Base-by-base conservation (phyloP, 129 eudicot species). In the Sambucus nigra region DNA sequence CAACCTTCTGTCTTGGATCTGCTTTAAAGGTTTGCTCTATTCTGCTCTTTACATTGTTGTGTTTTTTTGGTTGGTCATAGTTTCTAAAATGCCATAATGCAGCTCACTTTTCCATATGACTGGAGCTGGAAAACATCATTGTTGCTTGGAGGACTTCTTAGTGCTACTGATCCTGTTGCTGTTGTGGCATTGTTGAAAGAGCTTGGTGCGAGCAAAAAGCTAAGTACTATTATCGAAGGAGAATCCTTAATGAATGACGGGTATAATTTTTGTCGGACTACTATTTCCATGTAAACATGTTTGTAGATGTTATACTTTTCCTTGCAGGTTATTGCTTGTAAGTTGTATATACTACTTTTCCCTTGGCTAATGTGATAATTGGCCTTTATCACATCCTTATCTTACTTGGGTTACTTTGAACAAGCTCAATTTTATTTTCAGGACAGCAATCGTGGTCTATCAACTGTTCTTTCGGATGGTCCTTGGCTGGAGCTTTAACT, bases 111-210 rank as follows among this genome's bases (percentile, higher is more conserved):
- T 67, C 98, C 98, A 9, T 91, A 91, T 67, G 57, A 76, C 69
- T 91, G 98, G 98, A 79, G 69, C 69, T 91, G 98, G 98, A 81
- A 72, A 63, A 91, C 94, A 23, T 91, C 95, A 27, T 63, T 91
- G 67, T 71, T 91, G 64, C 98, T 91, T 67, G 98, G 98, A 50
- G 98, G 98, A 57, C 98, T 91, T 69, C 68, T 91, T 47, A 85
- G 98, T 72, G 98, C 98, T 57, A 91, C 98, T 33, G 98, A 91
- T 68, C 98, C 98, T 51, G 98, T 91, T 49, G 98, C 98, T 14
- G 98, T 91, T 26, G 95, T 91, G 22, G 95, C 95, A 14, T 74
- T 91, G 55, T 71, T 85, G 67, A 91, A 85, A 77, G 98, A 85
- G 63, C 98, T 91, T 69, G 95, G 98, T 63, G 94, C 98, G 41